A percentile compares a stretch with the other conserved stretches of the same genome.
These are phyloP conservation scores for Vitis labrusca DNA, from an alignment of 164 flowering plant species.

Conservation along the genomic window DNA sequence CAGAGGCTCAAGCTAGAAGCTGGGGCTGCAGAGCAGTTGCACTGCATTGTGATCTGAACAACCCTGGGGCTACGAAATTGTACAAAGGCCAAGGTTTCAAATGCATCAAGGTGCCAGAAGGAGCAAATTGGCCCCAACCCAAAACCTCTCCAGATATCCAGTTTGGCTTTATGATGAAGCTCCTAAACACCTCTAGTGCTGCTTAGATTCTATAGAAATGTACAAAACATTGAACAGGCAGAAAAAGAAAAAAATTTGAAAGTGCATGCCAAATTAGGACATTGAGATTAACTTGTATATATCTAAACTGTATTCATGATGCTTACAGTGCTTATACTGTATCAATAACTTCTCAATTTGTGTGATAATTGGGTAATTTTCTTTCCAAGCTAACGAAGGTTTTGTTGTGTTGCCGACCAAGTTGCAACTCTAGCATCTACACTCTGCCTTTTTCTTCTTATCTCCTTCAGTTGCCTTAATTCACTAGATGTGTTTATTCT, in stretches of 20 bases:
- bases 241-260: neutral
- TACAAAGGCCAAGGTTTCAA: constrained; percentile 81
- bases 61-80: constrained; percentile 67
- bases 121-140: constrained; percentile 95
- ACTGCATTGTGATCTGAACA: constrained; percentile 76
- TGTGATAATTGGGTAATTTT: no score
- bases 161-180: constrained; percentile 96
- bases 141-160: constrained; percentile 63
- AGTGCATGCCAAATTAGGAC: neutral
- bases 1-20: constrained; percentile 72
- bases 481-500: no score
- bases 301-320: neutral
- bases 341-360: no score
- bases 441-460: no score
- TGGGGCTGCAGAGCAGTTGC: constrained; percentile 96
- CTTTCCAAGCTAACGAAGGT: no score
- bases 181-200: constrained; percentile 34
- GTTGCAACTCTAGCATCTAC: no score
- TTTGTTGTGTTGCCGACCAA: no score
- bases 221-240: neutral
- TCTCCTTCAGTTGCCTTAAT: no score
- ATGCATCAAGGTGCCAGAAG: constrained; percentile 75
- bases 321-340: no score
- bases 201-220: neutral
- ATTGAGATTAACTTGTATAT: neutral